Percentiles rank a stretch among this genome's conserved stretches.
Evolutionary conservation across 148 eudicot genomes (phyloP).

Genomic region (Salicornia ramosissima): DNA sequence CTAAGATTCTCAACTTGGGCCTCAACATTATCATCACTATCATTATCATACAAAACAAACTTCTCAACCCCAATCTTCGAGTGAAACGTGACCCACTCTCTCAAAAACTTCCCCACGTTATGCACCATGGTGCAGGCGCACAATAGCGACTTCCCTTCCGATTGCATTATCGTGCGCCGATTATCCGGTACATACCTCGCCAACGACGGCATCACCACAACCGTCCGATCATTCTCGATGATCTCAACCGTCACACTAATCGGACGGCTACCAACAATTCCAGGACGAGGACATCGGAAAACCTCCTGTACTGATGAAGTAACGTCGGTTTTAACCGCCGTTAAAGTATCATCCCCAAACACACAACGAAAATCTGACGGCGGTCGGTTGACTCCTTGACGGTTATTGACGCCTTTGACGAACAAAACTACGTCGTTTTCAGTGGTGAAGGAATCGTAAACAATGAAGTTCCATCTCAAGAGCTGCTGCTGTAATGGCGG

Average conservation of each 20-base stretch:
- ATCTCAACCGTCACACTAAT: constrained; percentile 42
- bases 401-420: constrained; percentile 55
- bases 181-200: constrained; percentile 37
- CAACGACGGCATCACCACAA: constrained; percentile 39
- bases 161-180: constrained; percentile 29
- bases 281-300: constrained; percentile 54
- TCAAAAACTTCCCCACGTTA: constrained; percentile 51
- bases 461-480: constrained; percentile 48
- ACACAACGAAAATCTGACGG: constrained; percentile 48
- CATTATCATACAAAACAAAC: constrained; percentile 64
- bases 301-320: constrained; percentile 55
- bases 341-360: constrained; percentile 37
- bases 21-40: constrained; percentile 52
- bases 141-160: constrained; percentile 24
- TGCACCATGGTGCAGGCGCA: constrained; percentile 84
- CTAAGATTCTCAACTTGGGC: constrained; percentile 30
- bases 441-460: constrained; percentile 44
- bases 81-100: constrained; percentile 71
- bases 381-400: constrained; percentile 43
- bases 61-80: constrained; percentile 51
- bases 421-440: constrained; percentile 58
- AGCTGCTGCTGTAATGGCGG: constrained; percentile 22
- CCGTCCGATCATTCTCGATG: constrained; percentile 12
- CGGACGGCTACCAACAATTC: constrained; percentile 12
- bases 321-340: constrained; percentile 37